Evolutionary conservation across 2,329 filamentous ascomycete species (phyloP), one percentile per base, ranked within the genome.

Genomic region (Cyclaneusma minus): DNA sequence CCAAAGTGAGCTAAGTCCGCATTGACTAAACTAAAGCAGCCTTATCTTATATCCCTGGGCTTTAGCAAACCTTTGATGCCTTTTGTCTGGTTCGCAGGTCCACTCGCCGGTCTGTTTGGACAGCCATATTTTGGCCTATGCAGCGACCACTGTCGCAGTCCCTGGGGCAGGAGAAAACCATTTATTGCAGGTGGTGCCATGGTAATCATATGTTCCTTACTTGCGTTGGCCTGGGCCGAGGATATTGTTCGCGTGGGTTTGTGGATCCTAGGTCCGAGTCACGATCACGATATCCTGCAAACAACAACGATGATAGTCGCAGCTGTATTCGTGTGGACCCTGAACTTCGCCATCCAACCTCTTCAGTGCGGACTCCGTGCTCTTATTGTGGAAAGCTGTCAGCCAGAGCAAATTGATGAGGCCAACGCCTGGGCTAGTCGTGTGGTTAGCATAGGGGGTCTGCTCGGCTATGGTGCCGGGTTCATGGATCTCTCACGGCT

Each of bases 31-130:
- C n/a, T n/a, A n/a, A n/a, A n/a, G n/a, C n/a, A n/a, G 28, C 80
- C 81, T 4, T 89, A 79, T 44, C 57, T 89, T 21, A 56, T 87
- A 21, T 84, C 80, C 1, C 65, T 89, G 16, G 81, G 81, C 7
- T 63, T 89, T 51, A 83, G 73, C 62, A 85, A 87, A 55, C 77
- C 79, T 19, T 55, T 85, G 22, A 77, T 87, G 60, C n/a, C 56
- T 22, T 48, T 64, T 6, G 58, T 65, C 17, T 66, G 61, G 61
- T 60, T 64, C 13, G 62, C 61, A 13, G 61, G 61, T 7, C 61
- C 61, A 10, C 49, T 66, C 3, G 62, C 60, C 10, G 61, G 61
- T 22, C 55, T 55, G 3, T 45, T 66, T n/a, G 57, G 64, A 4
- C 61, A 66, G 36, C 61, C 61, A 6, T 62, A 62, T 31, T 56